Evolutionary conservation across 495 filamentous ascomycete species (phyloP).

Genomic region (Xylaria scruposa): DNA sequence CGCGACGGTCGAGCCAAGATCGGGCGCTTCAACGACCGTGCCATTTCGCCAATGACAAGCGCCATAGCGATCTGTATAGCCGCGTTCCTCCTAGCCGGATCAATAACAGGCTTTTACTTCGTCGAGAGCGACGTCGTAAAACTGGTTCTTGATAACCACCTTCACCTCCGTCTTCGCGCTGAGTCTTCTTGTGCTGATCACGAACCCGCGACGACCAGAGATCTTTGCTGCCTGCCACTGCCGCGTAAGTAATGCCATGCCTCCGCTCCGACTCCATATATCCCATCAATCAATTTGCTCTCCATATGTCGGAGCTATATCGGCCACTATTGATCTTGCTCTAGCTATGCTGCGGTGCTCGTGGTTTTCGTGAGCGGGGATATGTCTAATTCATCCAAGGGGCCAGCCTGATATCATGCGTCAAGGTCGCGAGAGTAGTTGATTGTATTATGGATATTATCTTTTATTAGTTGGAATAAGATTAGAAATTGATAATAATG

Average conservation of each 20-base stretch:
- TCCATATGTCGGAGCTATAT: too few species aligned
- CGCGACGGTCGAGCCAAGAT: conserved; percentile 13
- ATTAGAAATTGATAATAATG: too few species aligned
- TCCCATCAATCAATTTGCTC: too few species aligned
- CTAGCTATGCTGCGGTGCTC: conserved; percentile 30
- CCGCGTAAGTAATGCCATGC: conserved; percentile 22
- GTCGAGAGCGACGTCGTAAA: background rate
- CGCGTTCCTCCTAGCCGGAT: conserved; percentile 27
- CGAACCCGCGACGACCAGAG: conserved; percentile 29
- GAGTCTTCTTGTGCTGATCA: conserved; percentile 27
- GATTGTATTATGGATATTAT: too few species aligned
- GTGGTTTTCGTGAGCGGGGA: conserved; percentile 30
- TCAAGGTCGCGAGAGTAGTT: too few species aligned
- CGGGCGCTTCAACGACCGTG: conserved; percentile 23
- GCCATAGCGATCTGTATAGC: conserved; percentile 22
- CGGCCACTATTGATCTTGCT: background rate
- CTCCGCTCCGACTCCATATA: too few species aligned
- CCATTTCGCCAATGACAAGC: conserved; percentile 9
- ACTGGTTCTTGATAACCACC: conserved; percentile 21
- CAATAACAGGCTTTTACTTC: conserved; percentile 28
- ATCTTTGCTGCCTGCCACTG: conserved; percentile 29
- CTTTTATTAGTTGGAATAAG: too few species aligned
- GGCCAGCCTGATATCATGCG: background rate
- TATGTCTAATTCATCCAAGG: background rate
- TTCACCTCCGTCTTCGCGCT: conserved; percentile 28